Conservation (phyloP, 176 grass and related monocot genomes). For the Paspalum vaginatum region DNA sequence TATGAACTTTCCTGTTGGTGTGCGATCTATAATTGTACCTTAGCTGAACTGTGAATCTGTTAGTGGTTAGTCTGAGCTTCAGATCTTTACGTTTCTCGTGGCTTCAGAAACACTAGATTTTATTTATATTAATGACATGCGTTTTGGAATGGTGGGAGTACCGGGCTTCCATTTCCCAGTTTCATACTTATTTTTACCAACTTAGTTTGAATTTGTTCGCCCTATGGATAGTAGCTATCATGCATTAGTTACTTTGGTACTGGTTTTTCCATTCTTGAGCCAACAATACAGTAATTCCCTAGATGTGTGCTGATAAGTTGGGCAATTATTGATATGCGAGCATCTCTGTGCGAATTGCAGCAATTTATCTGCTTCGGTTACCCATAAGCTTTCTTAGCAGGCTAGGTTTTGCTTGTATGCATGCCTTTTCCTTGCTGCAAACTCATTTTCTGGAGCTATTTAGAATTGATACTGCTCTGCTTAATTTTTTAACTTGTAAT, state of each 20-base stretch:
- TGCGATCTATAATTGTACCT: too few relatives aligned
- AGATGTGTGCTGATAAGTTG: not conserved
- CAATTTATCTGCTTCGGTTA: not conserved
- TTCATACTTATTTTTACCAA: not conserved
- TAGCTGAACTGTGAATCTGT: too few relatives aligned
- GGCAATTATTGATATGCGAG: not conserved
- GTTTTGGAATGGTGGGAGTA: too few relatives aligned
- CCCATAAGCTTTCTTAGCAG: not conserved
- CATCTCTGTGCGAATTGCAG: not conserved
- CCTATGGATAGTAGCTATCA: not conserved
- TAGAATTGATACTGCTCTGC: not conserved
- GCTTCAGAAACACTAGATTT: too few relatives aligned
- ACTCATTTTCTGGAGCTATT: conserved; percentile 38
- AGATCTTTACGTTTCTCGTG: too few relatives aligned
- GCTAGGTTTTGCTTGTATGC: not conserved
- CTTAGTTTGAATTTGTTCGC: not conserved
- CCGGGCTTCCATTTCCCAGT: not conserved
- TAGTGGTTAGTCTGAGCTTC: too few relatives aligned
- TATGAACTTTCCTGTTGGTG: too few relatives aligned
- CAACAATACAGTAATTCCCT: not conserved
- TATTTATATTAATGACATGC: too few relatives aligned
- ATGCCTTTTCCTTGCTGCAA: conserved; percentile 12
- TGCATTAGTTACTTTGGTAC: not conserved
- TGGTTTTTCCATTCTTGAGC: conserved; percentile 1
- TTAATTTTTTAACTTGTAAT: conserved; percentile 27